phyloP scores from a whole-genome alignment of 2,329 filamentous ascomycete genomes.

The Colletotrichum sp. region DNA sequence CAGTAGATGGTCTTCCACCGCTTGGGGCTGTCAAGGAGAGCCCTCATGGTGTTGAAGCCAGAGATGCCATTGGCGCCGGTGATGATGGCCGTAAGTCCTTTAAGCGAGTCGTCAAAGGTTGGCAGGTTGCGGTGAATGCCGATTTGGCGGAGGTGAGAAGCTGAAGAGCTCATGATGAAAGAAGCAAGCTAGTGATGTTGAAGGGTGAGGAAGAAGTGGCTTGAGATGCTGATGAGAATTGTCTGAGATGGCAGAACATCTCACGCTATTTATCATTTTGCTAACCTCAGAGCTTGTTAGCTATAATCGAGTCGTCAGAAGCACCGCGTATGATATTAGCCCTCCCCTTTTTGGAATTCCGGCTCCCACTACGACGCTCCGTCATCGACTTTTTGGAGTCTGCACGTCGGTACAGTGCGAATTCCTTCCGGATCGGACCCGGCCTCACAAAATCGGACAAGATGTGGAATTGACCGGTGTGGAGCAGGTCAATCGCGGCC shows the following conservation, averaged over 20 bases:
- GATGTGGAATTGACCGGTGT: not conserved
- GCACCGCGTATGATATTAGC: rapidly evolving
- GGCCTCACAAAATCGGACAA: not conserved
- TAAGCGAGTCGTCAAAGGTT: not conserved
- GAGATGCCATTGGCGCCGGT: conserved; percentile 10
- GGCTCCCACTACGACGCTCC: not conserved
- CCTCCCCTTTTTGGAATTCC: not conserved
- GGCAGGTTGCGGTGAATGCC: not conserved
- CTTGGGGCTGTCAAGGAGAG: not conserved
- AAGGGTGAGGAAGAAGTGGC: not conserved
- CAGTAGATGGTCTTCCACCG: not conserved
- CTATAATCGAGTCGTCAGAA: not conserved
- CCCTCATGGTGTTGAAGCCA: not conserved
- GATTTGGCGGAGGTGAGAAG: not conserved
- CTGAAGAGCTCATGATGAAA: not conserved
- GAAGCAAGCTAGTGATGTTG: rapidly evolving
- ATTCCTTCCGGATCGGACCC: not conserved
- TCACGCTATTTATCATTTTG: not conserved
- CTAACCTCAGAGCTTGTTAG: not conserved
- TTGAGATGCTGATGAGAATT: not conserved
- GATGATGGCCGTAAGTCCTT: not conserved
- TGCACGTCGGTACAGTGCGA: not conserved
- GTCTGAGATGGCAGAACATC: not conserved
- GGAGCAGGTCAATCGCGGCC: not conserved
- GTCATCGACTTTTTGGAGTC: not conserved